A percentile compares a stretch with the other conserved stretches of the same genome.
phyloP scores from a whole-genome alignment of 1,284 basidiomycete genomes.

The Tilletia walkeri region DNA sequence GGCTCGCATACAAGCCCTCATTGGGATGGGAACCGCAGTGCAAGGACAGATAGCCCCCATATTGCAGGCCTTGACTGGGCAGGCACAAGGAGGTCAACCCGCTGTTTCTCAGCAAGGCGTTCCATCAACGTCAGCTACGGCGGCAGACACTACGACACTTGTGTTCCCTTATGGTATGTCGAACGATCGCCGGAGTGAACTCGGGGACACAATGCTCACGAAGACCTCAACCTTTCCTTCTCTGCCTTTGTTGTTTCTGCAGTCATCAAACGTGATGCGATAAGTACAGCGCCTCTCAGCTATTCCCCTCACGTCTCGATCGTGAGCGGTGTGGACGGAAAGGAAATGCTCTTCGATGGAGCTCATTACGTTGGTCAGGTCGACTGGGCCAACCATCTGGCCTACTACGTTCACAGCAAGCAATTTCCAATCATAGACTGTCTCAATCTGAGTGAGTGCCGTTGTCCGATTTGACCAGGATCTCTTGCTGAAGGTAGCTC shows the following conservation, averaged over 20 bases:
- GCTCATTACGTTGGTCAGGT: background rate
- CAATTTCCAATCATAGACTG: background rate
- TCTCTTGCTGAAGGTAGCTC: background rate
- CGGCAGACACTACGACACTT: background rate
- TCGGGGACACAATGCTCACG: background rate
- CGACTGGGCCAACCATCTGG: background rate
- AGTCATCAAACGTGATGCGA: background rate
- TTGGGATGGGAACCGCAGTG: background rate
- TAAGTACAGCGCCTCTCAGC: background rate
- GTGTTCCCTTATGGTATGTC: slow-evolving; percentile 5
- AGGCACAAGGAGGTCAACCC: background rate
- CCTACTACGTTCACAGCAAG: background rate
- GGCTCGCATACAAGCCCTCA: background rate
- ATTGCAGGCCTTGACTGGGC: background rate
- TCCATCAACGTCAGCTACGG: background rate
- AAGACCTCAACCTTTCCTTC: background rate
- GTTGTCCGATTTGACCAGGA: background rate
- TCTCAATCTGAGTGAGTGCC: slow-evolving; percentile 2
- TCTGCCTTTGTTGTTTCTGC: background rate
- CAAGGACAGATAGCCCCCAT: background rate
- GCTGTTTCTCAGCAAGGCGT: background rate
- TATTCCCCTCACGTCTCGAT: background rate
- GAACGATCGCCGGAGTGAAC: background rate
- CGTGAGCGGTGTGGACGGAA: background rate
- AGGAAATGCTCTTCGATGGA: background rate